A percentile compares a stretch with the other conserved stretches of the same genome.
Evolutionary conservation across 1,284 basidiomycete species (phyloP).

Genomic region (Filobasidium uniguttulatum): DNA sequence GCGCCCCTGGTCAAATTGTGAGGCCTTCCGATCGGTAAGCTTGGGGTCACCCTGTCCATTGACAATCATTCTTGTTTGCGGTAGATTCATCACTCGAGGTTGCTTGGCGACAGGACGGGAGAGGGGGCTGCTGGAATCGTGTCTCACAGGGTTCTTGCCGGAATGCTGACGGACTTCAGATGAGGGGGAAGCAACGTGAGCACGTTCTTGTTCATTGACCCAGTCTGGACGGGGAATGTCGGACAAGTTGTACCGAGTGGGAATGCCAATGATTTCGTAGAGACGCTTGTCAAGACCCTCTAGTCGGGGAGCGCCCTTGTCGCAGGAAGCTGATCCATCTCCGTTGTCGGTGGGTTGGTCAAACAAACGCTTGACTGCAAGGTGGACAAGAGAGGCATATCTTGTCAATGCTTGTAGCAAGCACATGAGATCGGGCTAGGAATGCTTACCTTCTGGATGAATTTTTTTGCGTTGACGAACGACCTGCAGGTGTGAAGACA

Average conservation of each 20-base stretch:
- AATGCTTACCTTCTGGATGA: background rate
- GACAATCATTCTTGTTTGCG: background rate
- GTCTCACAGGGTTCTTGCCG: too few relatives aligned
- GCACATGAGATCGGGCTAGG: background rate
- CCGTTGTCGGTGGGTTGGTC: slow-evolving; percentile 1
- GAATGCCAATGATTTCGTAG: slow-evolving; percentile 6
- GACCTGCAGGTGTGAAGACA: slow-evolving; percentile 36
- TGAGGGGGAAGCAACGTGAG: background rate
- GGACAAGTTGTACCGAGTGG: background rate
- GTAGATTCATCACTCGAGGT: background rate
- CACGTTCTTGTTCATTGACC: background rate
- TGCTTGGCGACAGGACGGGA: background rate
- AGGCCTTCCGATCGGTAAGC: background rate
- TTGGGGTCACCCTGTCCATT: background rate
- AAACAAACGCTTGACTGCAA: slow-evolving; percentile 1
- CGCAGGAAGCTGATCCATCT: background rate
- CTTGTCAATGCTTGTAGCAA: background rate
- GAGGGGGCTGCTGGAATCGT: background rate
- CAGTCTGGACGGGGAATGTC: slow-evolving; percentile 3
- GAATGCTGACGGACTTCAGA: background rate
- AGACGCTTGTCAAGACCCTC: background rate
- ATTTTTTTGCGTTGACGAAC: slow-evolving; percentile 25
- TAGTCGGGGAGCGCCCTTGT: background rate
- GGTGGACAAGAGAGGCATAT: too few relatives aligned
- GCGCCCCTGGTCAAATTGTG: background rate